A percentile compares a stretch with the other conserved stretches of the same genome.
Evolutionary conservation across 805 yeast genomes (phyloP).

Genomic region (Teunomyces panamensis): DNA sequence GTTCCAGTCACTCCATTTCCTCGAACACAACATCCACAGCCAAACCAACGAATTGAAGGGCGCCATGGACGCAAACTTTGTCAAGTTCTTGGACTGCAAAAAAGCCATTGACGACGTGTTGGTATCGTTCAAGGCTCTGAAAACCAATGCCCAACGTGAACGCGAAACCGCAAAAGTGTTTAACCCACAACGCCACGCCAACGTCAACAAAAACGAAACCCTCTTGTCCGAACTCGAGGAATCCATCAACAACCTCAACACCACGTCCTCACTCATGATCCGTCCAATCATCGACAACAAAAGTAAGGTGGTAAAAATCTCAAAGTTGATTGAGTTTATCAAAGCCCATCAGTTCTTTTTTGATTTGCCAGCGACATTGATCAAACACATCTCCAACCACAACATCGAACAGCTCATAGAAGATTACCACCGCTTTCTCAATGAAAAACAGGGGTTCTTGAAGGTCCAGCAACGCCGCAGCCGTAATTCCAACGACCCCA

Average conservation of each 20-base stretch:
- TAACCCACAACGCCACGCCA: slow-evolving; percentile 27
- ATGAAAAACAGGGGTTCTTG: slow-evolving; percentile 21
- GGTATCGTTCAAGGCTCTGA: slow-evolving; percentile 30
- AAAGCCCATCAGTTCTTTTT: slow-evolving; percentile 30
- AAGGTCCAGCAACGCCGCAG: slow-evolving; percentile 8
- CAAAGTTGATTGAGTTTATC: slow-evolving; percentile 34
- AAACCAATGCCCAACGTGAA: slow-evolving; percentile 34
- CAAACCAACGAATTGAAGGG: slow-evolving; percentile 35
- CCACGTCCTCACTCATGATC: slow-evolving; percentile 36
- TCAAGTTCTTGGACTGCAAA: slow-evolving; percentile 35
- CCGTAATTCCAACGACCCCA: slow-evolving; percentile 7
- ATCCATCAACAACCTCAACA: slow-evolving; percentile 35
- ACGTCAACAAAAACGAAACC: slow-evolving; percentile 16
- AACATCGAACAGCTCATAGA: slow-evolving; percentile 37
- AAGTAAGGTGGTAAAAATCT: slow-evolving; percentile 31
- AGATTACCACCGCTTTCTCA: slow-evolving; percentile 29
- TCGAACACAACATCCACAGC: slow-evolving; percentile 32
- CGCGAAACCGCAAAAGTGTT: slow-evolving; percentile 33
- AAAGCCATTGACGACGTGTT: slow-evolving; percentile 38
- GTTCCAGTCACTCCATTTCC: slow-evolving; percentile 22
- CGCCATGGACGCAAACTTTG: slow-evolving; percentile 36
- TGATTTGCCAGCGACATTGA: slow-evolving; percentile 33
- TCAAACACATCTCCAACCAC: slow-evolving; percentile 23
- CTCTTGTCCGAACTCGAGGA: slow-evolving; percentile 36
- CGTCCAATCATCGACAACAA: slow-evolving; percentile 41